phyloP scores from a whole-genome alignment of 371 early-diverging fungal species.

The Mortierella sp. region DNA sequence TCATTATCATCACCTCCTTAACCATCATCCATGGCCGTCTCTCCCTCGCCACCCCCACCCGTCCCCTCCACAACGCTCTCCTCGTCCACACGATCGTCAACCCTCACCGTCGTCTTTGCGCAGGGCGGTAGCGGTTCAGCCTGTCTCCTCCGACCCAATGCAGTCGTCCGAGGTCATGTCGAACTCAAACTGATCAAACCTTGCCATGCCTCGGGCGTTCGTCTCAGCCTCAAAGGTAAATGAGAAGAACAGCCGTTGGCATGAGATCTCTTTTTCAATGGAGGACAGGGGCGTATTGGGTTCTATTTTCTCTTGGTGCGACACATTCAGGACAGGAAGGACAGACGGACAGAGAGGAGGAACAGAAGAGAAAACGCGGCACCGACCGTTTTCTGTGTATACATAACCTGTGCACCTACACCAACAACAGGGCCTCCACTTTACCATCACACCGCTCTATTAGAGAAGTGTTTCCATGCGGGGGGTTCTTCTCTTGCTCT shows the following conservation, averaged over 20 bases:
- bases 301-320: too few species aligned
- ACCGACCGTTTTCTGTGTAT: background rate
- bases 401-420: background rate
- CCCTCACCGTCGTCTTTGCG: conserved; percentile 48
- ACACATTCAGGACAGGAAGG: too few species aligned
- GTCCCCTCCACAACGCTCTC: conserved; percentile 39
- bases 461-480: conserved; percentile 10
- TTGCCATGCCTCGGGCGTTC: conserved; percentile 51
- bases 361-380: too few species aligned
- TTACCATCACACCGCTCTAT: background rate
- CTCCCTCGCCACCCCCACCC: conserved; percentile 31
- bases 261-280: conserved; percentile 10
- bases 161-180: conserved; percentile 52
- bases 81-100: conserved; percentile 30
- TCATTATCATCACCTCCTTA: background rate
- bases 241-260: background rate
- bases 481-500: background rate
- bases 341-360: too few species aligned
- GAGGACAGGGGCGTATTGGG: too few species aligned
- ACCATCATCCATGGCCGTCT: conserved; percentile 26
- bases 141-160: conserved; percentile 79
- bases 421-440: background rate
- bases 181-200: conserved; percentile 56
- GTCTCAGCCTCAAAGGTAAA: conserved; percentile 47
- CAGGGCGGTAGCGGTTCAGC: conserved; percentile 73